These are phyloP conservation scores for Aspergillus pseudoterreus DNA, from an alignment of 2,329 filamentous ascomycete species.

Conservation along the genomic window DNA sequence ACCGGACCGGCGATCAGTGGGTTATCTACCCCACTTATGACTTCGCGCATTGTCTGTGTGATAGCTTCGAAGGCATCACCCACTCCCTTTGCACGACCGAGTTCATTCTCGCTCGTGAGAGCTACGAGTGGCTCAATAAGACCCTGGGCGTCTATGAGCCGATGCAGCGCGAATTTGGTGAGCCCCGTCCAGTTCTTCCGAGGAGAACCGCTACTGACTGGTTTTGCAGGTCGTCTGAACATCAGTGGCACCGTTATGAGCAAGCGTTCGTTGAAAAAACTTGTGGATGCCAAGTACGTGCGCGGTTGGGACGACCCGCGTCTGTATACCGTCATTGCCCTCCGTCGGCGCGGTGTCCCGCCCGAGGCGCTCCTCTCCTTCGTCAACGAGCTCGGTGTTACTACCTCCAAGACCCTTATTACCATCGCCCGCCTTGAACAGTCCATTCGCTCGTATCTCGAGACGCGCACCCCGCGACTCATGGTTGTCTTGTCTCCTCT, in stretches of 20 bases:
- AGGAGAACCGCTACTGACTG: not conserved
- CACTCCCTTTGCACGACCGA: constrained; percentile 93
- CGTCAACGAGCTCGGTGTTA: constrained; percentile 86
- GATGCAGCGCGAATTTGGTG: constrained; percentile 85
- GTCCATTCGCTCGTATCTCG: constrained; percentile 78
- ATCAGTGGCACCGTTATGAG: constrained; percentile 81
- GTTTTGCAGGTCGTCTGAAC: constrained; percentile 55
- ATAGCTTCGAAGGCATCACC: constrained; percentile 87
- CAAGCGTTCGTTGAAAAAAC: constrained; percentile 76
- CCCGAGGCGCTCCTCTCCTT: constrained; percentile 86
- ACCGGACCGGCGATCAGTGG: constrained; percentile 76
- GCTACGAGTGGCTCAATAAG: constrained; percentile 88
- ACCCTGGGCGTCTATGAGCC: constrained; percentile 79
- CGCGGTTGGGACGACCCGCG: constrained; percentile 89
- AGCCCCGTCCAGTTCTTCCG: no score
- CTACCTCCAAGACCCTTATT: constrained; percentile 74
- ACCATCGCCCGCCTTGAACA: constrained; percentile 81
- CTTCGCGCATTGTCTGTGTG: constrained; percentile 65
- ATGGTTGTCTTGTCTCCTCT: constrained; percentile 88
- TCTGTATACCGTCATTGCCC: constrained; percentile 79
- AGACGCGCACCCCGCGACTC: constrained; percentile 79
- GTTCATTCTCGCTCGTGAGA: constrained; percentile 77
- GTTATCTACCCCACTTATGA: constrained; percentile 95
- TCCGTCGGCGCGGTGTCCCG: constrained; percentile 80
- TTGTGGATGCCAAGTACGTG: constrained; percentile 75